phyloP scores from a whole-genome alignment of 164 flowering plant genomes.

The Magnolia officinalis region DNA sequence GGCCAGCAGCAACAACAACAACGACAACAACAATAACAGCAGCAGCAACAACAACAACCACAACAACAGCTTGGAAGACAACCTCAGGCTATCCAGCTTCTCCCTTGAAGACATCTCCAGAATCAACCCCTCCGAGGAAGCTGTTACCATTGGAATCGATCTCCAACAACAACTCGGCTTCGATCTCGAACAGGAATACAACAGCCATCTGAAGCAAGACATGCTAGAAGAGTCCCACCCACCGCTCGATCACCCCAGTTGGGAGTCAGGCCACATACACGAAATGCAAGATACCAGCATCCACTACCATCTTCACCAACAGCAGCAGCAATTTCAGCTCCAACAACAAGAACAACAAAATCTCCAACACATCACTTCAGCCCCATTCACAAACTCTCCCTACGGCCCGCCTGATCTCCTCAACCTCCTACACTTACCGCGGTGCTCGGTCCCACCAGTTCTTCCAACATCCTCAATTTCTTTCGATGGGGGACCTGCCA shows the following conservation, averaged over 20 bases:
- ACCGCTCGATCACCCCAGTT: conserved; percentile 25
- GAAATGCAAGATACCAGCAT: conserved; percentile 21
- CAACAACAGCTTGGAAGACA: conserved; percentile 27
- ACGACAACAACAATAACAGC: not conserved
- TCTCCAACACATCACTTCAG: conserved; percentile 27
- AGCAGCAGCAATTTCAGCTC: conserved; percentile 11
- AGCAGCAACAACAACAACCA: not conserved
- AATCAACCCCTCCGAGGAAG: conserved; percentile 8
- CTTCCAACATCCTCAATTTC: conserved; percentile 41
- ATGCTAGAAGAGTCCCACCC: conserved; percentile 23
- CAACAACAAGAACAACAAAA: conserved; percentile 18
- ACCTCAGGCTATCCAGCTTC: conserved; percentile 21
- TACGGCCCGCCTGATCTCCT: conserved; percentile 49
- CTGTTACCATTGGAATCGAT: conserved; percentile 21
- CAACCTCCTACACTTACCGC: conserved; percentile 49
- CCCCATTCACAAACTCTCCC: conserved; percentile 15
- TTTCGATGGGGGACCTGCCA: conserved; percentile 21
- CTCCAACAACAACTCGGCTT: conserved; percentile 28
- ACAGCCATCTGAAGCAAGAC: conserved; percentile 28
- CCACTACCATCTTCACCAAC: conserved; percentile 8
- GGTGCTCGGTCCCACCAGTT: conserved; percentile 30
- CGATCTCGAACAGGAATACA: conserved; percentile 23
- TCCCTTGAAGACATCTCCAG: conserved; percentile 30
- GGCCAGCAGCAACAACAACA: conserved; percentile 7
- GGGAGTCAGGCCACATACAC: conserved; percentile 21